Conservation (phyloP, 495 filamentous ascomycete genomes). For the Baudoinia panamericana region DNA sequence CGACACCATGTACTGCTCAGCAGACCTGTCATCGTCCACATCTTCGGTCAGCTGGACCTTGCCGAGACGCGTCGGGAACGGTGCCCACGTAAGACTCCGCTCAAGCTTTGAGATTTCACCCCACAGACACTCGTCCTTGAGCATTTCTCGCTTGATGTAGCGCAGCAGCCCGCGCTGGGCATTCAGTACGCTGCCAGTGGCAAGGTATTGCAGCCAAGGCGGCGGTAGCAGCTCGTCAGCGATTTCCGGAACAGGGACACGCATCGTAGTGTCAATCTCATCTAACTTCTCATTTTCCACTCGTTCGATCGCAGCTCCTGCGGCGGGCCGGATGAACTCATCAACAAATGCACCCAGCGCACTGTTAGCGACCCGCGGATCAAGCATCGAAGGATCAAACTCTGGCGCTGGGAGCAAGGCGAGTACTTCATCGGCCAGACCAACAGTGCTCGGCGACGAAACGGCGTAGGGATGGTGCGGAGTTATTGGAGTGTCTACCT, state of each 20-base stretch:
- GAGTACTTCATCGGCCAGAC: slow-evolving; percentile 24
- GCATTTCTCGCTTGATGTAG: slow-evolving; percentile 18
- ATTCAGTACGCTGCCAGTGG: slow-evolving; percentile 13
- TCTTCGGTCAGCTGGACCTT: slow-evolving; percentile 26
- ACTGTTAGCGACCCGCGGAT: slow-evolving; percentile 19
- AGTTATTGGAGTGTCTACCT: slow-evolving; percentile 34
- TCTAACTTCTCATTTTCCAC: slow-evolving; percentile 45
- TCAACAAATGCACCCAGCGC: slow-evolving; percentile 32
- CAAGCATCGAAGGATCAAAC: slow-evolving; percentile 17
- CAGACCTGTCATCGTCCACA: slow-evolving; percentile 26
- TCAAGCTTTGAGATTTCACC: slow-evolving; percentile 32
- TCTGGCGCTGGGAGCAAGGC: slow-evolving; percentile 24
- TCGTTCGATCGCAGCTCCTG: slow-evolving; percentile 37
- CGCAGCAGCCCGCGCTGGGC: slow-evolving; percentile 21
- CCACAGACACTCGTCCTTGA: slow-evolving; percentile 30
- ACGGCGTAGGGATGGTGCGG: slow-evolving; percentile 25
- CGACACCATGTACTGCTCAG: slow-evolving; percentile 21
- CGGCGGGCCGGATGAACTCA: slow-evolving; percentile 35
- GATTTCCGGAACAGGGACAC: slow-evolving; percentile 19
- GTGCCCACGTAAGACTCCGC: slow-evolving; percentile 32
- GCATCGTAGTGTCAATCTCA: slow-evolving; percentile 45
- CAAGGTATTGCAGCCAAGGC: slow-evolving; percentile 9
- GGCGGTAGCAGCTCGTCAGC: background rate
- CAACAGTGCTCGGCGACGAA: too few relatives aligned
- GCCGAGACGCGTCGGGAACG: slow-evolving; percentile 27